These are phyloP conservation scores for Cercis canadensis DNA, from an alignment of 306 rosid species.

Conservation along the genomic window DNA sequence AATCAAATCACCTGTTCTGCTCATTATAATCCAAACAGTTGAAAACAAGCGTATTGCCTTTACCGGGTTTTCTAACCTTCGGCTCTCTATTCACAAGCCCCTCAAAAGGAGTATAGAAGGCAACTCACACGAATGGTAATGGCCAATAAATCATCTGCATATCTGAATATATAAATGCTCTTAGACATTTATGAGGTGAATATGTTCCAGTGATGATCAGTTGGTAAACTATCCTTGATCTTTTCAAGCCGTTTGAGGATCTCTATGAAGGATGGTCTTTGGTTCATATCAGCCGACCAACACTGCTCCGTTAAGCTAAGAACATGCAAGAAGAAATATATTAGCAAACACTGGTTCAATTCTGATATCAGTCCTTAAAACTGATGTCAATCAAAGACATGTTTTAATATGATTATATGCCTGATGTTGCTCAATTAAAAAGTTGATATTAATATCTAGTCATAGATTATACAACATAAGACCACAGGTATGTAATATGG, in stretches of 20 bases:
- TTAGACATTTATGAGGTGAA: slow-evolving; percentile 52
- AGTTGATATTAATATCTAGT: neutral
- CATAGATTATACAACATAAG: too few relatives aligned
- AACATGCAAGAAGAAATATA: slow-evolving; percentile 23
- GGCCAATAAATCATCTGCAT: slow-evolving; percentile 37
- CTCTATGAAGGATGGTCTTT: slow-evolving; percentile 82
- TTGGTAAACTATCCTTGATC: slow-evolving; percentile 65
- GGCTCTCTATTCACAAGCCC: slow-evolving; percentile 48
- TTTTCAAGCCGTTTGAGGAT: slow-evolving; percentile 83
- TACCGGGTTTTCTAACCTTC: slow-evolving; percentile 29
- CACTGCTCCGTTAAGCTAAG: slow-evolving; percentile 75
- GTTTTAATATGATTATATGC: neutral
- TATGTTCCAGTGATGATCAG: slow-evolving; percentile 82
- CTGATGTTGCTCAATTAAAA: too few relatives aligned
- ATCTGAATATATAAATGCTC: slow-evolving; percentile 33
- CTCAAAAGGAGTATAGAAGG: slow-evolving; percentile 29
- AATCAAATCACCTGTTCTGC: slow-evolving; percentile 32
- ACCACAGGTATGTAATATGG: too few relatives aligned
- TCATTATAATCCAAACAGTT: slow-evolving; percentile 33
- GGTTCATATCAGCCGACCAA: slow-evolving; percentile 76
- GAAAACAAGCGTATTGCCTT: slow-evolving; percentile 31
- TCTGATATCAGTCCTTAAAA: neutral
- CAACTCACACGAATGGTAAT: slow-evolving; percentile 32
- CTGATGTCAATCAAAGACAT: neutral
- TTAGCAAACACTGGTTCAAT: neutral